Percentiles rank a stretch among this genome's conserved stretches.
These are phyloP conservation scores for Debaryomyces hansenii DNA, from an alignment of 805 yeast genomes.

Conservation along the genomic window DNA sequence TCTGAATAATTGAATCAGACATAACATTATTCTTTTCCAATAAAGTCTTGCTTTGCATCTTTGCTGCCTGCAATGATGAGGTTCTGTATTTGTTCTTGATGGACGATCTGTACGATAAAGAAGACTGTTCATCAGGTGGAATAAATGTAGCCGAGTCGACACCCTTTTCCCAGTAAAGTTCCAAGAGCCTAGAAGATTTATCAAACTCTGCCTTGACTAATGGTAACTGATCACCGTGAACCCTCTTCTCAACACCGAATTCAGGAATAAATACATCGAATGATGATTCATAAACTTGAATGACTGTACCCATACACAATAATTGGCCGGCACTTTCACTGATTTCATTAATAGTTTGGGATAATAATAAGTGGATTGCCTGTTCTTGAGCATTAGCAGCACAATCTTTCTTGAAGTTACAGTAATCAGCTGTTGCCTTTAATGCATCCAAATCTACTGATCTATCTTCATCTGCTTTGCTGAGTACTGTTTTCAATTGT, in stretches of 20 bases:
- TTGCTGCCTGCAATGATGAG: conserved; percentile 71
- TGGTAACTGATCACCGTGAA: conserved; percentile 96
- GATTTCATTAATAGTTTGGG: conserved; percentile 80
- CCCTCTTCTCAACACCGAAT: conserved; percentile 92
- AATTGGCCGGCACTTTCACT: conserved; percentile 74
- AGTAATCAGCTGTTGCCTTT: conserved; percentile 84
- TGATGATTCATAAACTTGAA: conserved; percentile 93
- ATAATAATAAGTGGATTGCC: conserved; percentile 80
- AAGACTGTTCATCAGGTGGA: conserved; percentile 86
- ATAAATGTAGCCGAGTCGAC: conserved; percentile 87
- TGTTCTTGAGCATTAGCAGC: conserved; percentile 93
- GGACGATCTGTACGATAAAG: conserved; percentile 72
- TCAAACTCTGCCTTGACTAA: conserved; percentile 90
- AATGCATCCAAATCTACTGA: conserved; percentile 63
- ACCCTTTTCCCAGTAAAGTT: conserved; percentile 90
- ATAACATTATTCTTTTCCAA: conserved; percentile 25
- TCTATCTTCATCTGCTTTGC: conserved; percentile 33
- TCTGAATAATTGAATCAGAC: conserved; percentile 46
- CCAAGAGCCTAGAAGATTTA: conserved; percentile 62
- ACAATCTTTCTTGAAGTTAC: conserved; percentile 94
- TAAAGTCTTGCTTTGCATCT: conserved; percentile 43
- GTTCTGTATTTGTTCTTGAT: conserved; percentile 77
- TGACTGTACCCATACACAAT: conserved; percentile 79
- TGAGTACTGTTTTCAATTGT: conserved; percentile 72
- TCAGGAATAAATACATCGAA: conserved; percentile 92